Evolutionary conservation across 2,329 filamentous ascomycete genomes (phyloP).

Genomic region (Dactylellina drechsleri): DNA sequence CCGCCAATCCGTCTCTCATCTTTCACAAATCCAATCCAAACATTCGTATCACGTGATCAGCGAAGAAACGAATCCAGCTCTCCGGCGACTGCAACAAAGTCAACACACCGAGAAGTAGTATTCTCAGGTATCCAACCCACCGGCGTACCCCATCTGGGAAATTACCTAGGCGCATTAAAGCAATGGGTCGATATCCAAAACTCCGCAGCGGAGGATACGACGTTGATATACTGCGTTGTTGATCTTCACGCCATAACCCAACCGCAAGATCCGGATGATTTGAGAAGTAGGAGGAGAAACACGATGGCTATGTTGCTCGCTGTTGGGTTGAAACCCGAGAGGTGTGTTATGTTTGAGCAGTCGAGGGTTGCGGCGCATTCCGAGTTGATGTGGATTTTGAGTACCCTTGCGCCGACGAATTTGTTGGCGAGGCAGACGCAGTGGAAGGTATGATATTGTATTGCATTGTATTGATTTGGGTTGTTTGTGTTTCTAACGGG

Average conservation of each 20-base stretch:
- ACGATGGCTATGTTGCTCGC: slow-evolving; percentile 83
- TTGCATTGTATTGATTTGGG: background rate
- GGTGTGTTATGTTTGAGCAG: slow-evolving; percentile 75
- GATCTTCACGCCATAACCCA: slow-evolving; percentile 93
- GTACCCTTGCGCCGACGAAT: slow-evolving; percentile 88
- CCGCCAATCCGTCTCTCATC: slow-evolving; percentile 5
- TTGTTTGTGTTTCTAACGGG: background rate
- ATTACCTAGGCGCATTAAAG: slow-evolving; percentile 88
- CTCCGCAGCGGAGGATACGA: slow-evolving; percentile 65
- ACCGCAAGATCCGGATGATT: slow-evolving; percentile 71
- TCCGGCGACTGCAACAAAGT: slow-evolving; percentile 56
- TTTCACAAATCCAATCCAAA: slow-evolving; percentile 11
- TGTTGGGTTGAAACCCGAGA: slow-evolving; percentile 81
- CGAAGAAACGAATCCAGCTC: slow-evolving; percentile 25
- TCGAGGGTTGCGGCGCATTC: slow-evolving; percentile 71
- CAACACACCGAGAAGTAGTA: slow-evolving; percentile 65
- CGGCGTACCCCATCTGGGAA: slow-evolving; percentile 90
- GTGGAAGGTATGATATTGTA: slow-evolving; percentile 78
- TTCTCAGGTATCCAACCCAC: slow-evolving; percentile 99
- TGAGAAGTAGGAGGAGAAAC: slow-evolving; percentile 76
- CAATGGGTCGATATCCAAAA: slow-evolving; percentile 87
- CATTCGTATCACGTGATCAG: slow-evolving; percentile 46
- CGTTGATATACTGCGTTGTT: slow-evolving; percentile 85
- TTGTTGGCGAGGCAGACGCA: slow-evolving; percentile 99
- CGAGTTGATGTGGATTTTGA: slow-evolving; percentile 97